These are phyloP conservation scores for Tolypocladium guangdongense DNA, from an alignment of 2,329 filamentous ascomycete species.

Conservation along the genomic window DNA sequence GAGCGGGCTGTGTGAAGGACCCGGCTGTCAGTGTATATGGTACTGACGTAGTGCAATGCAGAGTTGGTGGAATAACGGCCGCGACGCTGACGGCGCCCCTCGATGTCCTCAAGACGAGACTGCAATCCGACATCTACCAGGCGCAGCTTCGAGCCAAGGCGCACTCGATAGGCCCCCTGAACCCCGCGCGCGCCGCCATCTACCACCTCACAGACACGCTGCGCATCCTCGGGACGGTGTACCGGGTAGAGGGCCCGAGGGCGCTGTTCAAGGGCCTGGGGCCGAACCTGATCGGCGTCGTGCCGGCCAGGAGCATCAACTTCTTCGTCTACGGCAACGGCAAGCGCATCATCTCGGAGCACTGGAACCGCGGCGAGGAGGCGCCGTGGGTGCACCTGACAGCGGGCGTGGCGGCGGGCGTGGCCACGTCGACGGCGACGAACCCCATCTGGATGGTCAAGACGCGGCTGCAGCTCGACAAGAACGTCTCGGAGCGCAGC, in stretches of 20 bases:
- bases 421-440: conserved; percentile 80
- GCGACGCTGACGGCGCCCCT: conserved; percentile 89
- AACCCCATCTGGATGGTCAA: conserved; percentile 98
- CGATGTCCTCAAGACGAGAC: conserved; percentile 83
- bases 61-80: conserved; percentile 80
- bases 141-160: conserved; percentile 58
- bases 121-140: conserved; percentile 94
- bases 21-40: neutral
- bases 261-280: conserved; percentile 90
- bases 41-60: conserved; percentile 24
- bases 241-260: conserved; percentile 69
- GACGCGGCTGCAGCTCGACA: conserved; percentile 85
- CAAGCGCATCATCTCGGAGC: conserved; percentile 68
- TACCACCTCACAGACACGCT: conserved; percentile 79
- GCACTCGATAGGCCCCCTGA: conserved; percentile 36
- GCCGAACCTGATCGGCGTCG: conserved; percentile 79
- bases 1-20: neutral
- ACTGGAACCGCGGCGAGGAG: conserved; percentile 60
- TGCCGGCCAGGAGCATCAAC: conserved; percentile 83
- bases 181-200: conserved; percentile 52
- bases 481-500: conserved; percentile 57
- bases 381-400: conserved; percentile 67
- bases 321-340: conserved; percentile 92
- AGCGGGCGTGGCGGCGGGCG: conserved; percentile 66
- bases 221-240: conserved; percentile 73